Conservation (phyloP, 371 early-diverging fungal species). For the Smittium culicis region DNA sequence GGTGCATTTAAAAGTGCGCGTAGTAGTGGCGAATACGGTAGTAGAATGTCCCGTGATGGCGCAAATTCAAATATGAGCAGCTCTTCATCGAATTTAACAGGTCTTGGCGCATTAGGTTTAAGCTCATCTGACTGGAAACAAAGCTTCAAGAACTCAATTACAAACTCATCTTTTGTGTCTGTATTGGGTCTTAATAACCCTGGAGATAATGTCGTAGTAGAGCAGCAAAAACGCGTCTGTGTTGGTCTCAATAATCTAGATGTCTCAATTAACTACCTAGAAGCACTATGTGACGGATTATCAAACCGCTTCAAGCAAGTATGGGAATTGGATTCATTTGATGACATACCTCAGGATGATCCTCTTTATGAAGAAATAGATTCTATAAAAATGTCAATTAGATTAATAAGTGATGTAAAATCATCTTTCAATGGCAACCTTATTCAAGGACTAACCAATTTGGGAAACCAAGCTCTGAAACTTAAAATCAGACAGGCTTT, state of each 20-base stretch:
- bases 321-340: constrained; percentile 40
- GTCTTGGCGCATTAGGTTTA: neutral
- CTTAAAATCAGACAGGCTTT: constrained; percentile 62
- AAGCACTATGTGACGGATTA: constrained; percentile 35
- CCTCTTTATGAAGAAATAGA: neutral
- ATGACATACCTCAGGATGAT: constrained; percentile 25
- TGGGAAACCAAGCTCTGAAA: constrained; percentile 60
- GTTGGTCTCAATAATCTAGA: constrained; percentile 70
- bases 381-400: neutral
- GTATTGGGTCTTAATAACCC: neutral
- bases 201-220: constrained; percentile 5
- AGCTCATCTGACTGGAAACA: neutral
- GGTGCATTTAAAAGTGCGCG: neutral
- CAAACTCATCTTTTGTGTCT: neutral
- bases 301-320: constrained; percentile 37
- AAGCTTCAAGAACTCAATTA: constrained; percentile 8
- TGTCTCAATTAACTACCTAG: constrained; percentile 29
- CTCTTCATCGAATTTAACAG: neutral
- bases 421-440: neutral
- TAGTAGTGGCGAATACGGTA: neutral
- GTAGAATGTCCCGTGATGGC: neutral
- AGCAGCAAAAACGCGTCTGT: constrained; percentile 20
- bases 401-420: neutral
- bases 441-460: constrained; percentile 61
- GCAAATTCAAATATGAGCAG: neutral